Conservation (phyloP, 768 basidiomycete species). For the Melanogaster broomeanus region DNA sequence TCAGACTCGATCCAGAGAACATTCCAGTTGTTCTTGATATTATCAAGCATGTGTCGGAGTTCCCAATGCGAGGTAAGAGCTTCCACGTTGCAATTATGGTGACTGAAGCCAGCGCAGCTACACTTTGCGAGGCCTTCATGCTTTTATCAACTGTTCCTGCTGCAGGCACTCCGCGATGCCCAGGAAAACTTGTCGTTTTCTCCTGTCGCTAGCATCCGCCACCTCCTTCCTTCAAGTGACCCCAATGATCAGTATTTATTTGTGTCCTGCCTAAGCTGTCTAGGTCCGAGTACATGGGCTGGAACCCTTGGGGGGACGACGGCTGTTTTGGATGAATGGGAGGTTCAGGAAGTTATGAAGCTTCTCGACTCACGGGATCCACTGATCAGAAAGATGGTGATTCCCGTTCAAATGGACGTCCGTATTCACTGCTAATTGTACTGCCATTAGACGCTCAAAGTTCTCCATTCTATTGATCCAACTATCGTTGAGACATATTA, state of each 20-base stretch:
- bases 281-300: slow-evolving; percentile 67
- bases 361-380: slow-evolving; percentile 62
- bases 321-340: slow-evolving; percentile 64
- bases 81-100: not conserved
- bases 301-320: slow-evolving; percentile 54
- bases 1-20: slow-evolving; percentile 23
- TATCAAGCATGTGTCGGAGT: slow-evolving; percentile 22
- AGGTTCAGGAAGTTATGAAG: slow-evolving; percentile 73
- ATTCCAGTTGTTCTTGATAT: slow-evolving; percentile 24
- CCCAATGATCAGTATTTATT: slow-evolving; percentile 68
- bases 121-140: slow-evolving; percentile 36
- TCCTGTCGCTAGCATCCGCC: slow-evolving; percentile 51
- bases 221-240: slow-evolving; percentile 56
- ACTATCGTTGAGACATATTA: slow-evolving; percentile 59
- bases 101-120: slow-evolving; percentile 28
- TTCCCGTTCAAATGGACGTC: slow-evolving; percentile 5
- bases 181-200: slow-evolving; percentile 8
- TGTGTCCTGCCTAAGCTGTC: slow-evolving; percentile 58
- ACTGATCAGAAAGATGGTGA: slow-evolving; percentile 59
- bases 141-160: slow-evolving; percentile 28
- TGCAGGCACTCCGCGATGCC: slow-evolving; percentile 18
- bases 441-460: slow-evolving; percentile 52
- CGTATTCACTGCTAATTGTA: slow-evolving; percentile 3
- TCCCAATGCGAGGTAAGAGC: slow-evolving; percentile 27
- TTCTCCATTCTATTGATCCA: slow-evolving; percentile 60